Base-by-base conservation (phyloP, 176 grass and related monocot species). In the Eleusine indica region DNA sequence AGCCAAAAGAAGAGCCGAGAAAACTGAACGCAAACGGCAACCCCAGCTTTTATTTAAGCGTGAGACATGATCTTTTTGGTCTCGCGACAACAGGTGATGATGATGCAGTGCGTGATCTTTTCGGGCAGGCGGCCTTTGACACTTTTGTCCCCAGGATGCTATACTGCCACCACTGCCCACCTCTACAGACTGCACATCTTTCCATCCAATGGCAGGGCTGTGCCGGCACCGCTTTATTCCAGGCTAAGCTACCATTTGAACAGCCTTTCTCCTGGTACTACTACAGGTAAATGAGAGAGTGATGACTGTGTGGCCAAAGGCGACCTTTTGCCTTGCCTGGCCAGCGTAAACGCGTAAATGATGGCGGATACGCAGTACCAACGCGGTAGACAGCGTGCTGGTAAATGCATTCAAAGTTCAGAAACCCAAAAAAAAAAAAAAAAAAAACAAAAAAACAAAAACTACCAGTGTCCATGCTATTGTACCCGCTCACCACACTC, bases 91-190 rank as follows among this genome's bases (percentile, higher is more conserved):
- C 75, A 53, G 65, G 29, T 4, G 70, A 53, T 39, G 84, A 68
- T 71, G 89, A 87, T 83, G 84, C 80, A 61, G 66, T 38, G 84
- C 22, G 67, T 81, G 66, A 57, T 87, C 70, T 76, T 87, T 90
- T 70, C 21, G 81, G 42, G 51, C 52, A 75, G 69, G 53, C 17
- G 53, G 17, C 17, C 18, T 83, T 87, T 70, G 76, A 58, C 48
- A 3, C 81, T 68, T 48, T 37, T 68, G 88, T 73, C 58, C 73
- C 82, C 66, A 19, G 38, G 79, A 78, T 82, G 32, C 73, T 56
- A 53, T 54, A 17, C 46, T 64, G 22, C 78, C 66, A 66, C 52
- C 56, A 51, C 61, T 69, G 29, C 43, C 58, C 7, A 16, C 42
- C 10, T 43, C 51, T 3, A 43, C 52, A 7, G 18, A n/a, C 41